Conservation (phyloP, 768 basidiomycete species). For the Rhodosporidiobolus odoratus region DNA sequence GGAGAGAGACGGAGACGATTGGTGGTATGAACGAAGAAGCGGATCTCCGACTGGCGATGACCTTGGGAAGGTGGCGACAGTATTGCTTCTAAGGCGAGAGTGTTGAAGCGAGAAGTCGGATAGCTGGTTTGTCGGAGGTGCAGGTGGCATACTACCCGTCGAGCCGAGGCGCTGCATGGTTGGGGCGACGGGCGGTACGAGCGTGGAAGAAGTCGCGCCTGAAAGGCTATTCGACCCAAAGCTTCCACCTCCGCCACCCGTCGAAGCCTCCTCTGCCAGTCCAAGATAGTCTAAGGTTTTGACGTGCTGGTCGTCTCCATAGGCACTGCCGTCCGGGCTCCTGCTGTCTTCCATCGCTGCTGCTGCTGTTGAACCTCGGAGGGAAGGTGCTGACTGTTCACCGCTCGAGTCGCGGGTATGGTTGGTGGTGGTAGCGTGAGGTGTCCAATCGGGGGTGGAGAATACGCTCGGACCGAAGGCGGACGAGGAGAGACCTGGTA, state of each 20-base stretch:
- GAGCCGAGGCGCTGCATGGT: conserved; percentile 32
- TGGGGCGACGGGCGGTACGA: background rate
- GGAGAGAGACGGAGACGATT: background rate
- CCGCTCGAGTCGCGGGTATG: background rate
- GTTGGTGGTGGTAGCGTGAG: background rate
- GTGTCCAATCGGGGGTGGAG: conserved; percentile 62
- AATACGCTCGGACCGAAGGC: conserved; percentile 85
- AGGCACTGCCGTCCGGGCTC: conserved; percentile 28
- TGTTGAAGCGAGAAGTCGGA: background rate
- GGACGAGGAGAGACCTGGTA: conserved; percentile 64
- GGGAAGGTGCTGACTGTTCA: background rate
- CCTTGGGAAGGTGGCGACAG: conserved; percentile 30
- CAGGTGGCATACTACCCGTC: conserved; percentile 16
- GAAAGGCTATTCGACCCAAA: background rate
- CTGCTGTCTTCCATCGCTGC: conserved; percentile 3
- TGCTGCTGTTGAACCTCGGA: background rate
- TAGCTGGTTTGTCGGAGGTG: background rate
- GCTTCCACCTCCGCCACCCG: background rate
- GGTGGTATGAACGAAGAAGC: background rate
- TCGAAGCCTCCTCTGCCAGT: conserved; percentile 61
- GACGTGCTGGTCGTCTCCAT: conserved; percentile 73
- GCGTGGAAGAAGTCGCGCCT: background rate
- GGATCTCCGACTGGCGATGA: background rate
- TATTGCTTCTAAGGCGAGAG: conserved; percentile 23
- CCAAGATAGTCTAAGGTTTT: conserved; percentile 96